These are phyloP conservation scores for Tylopilus vinaceipallidus DNA, from an alignment of 768 basidiomycete genomes.

Conservation along the genomic window DNA sequence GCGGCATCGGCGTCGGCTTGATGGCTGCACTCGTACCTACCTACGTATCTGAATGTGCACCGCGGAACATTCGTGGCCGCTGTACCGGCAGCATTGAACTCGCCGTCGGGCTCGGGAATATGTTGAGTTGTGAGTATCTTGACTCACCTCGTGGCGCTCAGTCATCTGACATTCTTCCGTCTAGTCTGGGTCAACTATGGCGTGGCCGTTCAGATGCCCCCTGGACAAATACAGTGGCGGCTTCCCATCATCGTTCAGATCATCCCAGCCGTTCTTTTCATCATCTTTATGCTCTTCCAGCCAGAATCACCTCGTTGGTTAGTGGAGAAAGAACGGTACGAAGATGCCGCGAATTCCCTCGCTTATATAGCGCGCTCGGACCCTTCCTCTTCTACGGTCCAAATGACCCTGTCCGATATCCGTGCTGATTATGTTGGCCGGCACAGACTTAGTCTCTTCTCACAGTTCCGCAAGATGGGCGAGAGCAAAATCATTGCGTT, in stretches of 20 bases:
- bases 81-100: conserved; percentile 36
- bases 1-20: conserved; percentile 47
- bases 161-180: conserved; percentile 1
- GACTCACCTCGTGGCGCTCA: background rate
- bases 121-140: conserved; percentile 33
- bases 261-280: conserved; percentile 40
- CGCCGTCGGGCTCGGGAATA: conserved; percentile 33
- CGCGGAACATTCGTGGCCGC: conserved; percentile 37
- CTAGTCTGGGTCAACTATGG: conserved; percentile 39
- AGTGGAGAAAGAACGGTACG: conserved; percentile 34
- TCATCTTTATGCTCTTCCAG: conserved; percentile 36
- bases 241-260: conserved; percentile 37
- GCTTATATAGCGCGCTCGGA: conserved; percentile 28
- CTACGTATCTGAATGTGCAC: conserved; percentile 39
- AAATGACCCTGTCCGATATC: conserved; percentile 35
- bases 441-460: conserved; percentile 20
- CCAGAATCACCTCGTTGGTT: conserved; percentile 44
- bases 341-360: conserved; percentile 33
- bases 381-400: conserved; percentile 27
- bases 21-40: conserved; percentile 36
- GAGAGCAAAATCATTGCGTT: conserved; percentile 29
- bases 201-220: conserved; percentile 24
- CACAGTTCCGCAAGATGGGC: conserved; percentile 35
- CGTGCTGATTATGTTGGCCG: conserved; percentile 35
- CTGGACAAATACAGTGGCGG: conserved; percentile 36